A percentile compares a stretch with the other conserved stretches of the same genome.
These are phyloP conservation scores for Hortaea werneckii DNA, from an alignment of 2,329 filamentous ascomycete genomes.

Conservation along the genomic window DNA sequence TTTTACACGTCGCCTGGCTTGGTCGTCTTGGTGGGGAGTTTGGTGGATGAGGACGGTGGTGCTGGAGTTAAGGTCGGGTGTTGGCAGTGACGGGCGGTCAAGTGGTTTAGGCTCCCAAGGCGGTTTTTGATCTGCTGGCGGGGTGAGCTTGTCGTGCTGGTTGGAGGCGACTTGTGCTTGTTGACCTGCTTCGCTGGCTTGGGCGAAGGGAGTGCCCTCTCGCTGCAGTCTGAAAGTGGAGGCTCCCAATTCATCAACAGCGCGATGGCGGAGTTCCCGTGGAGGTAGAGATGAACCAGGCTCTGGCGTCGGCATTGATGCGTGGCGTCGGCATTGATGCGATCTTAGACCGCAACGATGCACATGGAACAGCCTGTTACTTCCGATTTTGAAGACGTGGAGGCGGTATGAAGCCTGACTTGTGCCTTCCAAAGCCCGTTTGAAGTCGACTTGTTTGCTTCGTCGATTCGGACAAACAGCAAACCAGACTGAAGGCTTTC, in stretches of 20 bases:
- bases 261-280: neutral
- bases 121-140: neutral
- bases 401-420: neutral
- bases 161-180: neutral
- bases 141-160: neutral
- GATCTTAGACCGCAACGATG: too few species aligned
- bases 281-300: neutral
- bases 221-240: neutral
- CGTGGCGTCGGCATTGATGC: neutral
- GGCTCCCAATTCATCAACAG: neutral
- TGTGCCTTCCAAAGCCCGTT: too few species aligned
- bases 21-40: neutral
- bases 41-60: neutral
- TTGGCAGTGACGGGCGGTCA: too few species aligned
- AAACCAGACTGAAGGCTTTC: neutral
- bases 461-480: neutral
- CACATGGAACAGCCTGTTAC: neutral
- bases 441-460: neutral
- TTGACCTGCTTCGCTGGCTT: neutral
- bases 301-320: neutral
- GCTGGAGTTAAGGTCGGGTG: neutral
- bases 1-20: neutral
- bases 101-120: neutral
- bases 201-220: neutral
- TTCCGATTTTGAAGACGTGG: neutral